A percentile compares a stretch with the other conserved stretches of the same genome.
Conservation (phyloP, 2,329 filamentous ascomycete species). For the Hypoxylon sp. region DNA sequence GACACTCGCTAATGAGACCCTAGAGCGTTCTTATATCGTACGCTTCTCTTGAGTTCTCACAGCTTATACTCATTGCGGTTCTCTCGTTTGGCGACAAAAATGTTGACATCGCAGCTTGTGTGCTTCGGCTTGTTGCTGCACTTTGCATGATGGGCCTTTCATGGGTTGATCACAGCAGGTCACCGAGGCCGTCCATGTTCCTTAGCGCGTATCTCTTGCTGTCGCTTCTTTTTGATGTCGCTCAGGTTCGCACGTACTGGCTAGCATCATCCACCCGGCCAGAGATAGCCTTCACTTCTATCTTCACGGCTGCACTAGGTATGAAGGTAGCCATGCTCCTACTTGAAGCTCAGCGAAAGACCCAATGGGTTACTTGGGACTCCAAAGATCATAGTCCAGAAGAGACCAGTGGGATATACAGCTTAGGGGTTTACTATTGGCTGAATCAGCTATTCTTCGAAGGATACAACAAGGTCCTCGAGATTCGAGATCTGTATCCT, state of each 20-base stretch:
- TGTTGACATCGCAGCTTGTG: constrained; percentile 25
- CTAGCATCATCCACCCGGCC: constrained; percentile 38
- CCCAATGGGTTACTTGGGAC: constrained; percentile 24
- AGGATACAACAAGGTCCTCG: constrained; percentile 30
- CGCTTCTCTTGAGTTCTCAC: constrained; percentile 31
- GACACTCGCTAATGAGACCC: not conserved
- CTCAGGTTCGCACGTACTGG: constrained; percentile 55
- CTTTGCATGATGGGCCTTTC: constrained; percentile 34
- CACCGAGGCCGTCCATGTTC: constrained; percentile 53
- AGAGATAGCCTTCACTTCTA: constrained; percentile 25
- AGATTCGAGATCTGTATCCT: constrained; percentile 28
- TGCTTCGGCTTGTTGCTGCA: constrained; percentile 28
- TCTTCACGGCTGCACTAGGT: constrained; percentile 30
- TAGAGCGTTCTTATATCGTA: constrained; percentile 32
- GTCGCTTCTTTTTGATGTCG: constrained; percentile 55
- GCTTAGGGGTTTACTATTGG: constrained; percentile 46
- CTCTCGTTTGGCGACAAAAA: constrained; percentile 10
- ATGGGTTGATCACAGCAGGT: constrained; percentile 34
- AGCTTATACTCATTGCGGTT: constrained; percentile 15
- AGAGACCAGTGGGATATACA: constrained; percentile 47
- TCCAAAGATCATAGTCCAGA: constrained; percentile 41
- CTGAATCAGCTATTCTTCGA: constrained; percentile 46
- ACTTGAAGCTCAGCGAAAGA: constrained; percentile 25
- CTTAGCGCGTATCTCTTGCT: constrained; percentile 53
- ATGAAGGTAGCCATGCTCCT: constrained; percentile 21